phyloP scores from a whole-genome alignment of 176 grass and related monocot species.

The Lolium multiflorum region DNA sequence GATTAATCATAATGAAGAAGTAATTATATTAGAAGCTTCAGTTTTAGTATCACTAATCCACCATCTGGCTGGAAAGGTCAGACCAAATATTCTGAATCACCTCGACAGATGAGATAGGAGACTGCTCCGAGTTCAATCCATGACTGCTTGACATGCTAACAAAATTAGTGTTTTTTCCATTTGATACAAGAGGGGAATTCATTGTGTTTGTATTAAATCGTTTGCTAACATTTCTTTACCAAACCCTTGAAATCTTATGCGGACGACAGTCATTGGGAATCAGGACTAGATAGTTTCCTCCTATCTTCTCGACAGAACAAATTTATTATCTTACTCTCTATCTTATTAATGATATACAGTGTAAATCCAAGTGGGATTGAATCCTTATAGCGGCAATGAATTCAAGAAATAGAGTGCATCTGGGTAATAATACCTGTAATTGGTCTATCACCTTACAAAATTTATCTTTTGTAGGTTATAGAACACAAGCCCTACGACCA shows the following conservation, averaged over 20 bases:
- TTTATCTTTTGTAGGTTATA: conserved; percentile 71
- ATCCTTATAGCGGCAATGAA: not conserved
- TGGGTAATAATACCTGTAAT: not conserved
- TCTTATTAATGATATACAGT: not conserved
- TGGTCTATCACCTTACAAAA: conserved; percentile 2
- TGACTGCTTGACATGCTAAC: too few species aligned
- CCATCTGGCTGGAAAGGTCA: conserved; percentile 8
- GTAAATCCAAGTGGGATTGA: conserved; percentile 17
- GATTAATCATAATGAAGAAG: not conserved
- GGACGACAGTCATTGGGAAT: not conserved
- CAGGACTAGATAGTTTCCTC: not conserved
- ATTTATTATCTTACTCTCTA: not conserved
- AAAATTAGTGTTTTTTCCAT: too few species aligned
- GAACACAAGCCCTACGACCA: conserved; percentile 99
- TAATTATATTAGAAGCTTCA: not conserved
- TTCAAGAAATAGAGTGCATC: conserved; percentile 10
- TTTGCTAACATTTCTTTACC: not conserved
- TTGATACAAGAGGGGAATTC: too few species aligned
- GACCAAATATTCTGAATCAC: not conserved
- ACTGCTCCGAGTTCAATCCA: too few species aligned
- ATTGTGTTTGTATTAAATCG: not conserved
- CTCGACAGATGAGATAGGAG: not conserved
- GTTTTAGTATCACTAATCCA: not conserved
- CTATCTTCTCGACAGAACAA: not conserved
- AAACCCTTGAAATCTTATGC: not conserved